Evolutionary conservation across 2,329 filamentous ascomycete genomes (phyloP), one percentile per base, ranked within the genome.

Genomic region (Talaromyces rugulosus): DNA sequence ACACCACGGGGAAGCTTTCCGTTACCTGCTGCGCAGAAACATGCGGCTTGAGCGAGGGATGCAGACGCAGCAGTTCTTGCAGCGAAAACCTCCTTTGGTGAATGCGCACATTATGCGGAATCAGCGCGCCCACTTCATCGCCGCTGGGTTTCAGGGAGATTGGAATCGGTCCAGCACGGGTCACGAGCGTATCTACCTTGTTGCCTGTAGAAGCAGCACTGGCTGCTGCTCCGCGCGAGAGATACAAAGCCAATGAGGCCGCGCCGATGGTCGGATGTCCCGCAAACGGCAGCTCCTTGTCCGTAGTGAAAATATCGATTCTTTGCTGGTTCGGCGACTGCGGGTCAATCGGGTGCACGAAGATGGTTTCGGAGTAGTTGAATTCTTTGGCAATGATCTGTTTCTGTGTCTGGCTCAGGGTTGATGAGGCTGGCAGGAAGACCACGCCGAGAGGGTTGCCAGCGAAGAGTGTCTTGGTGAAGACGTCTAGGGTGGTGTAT

Each of bases 381-480:
- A 86, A 86, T 65, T 86, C 84, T 34, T 74, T 71, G 5, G 83
- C 82, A 61, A 87, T 81, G 52, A 67, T 70, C 68, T 85, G 83
- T 68, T 85, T 84, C 64, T 82, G 77, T 40, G 73, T 71, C 59
- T 84, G 82, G 11, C 74, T 78, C 51, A 74, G 59, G 52, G 68
- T 64, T 4, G 78, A 77, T 14, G 65, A 52, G n/a, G 60, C 28
- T 11, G 72, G 69, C 12, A 86, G 72, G 47, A 77, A 74, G 63
- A 86, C 78, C n/a, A 86, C 77, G n/a, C 80, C 84, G 1, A 87
- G 74, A 2, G 81, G 84, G 64, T 86, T 86, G 51, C 83, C 83
- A 5, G 66, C 66, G 66, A 75, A 79, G n/a, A 70, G 68, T 31
- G 71, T 70, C 28, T 71, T 71, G 16, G 78, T 79, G 71, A 79